phyloP scores from a whole-genome alignment of 1,284 basidiomycete species.

The Ceratobasidium sp. region DNA sequence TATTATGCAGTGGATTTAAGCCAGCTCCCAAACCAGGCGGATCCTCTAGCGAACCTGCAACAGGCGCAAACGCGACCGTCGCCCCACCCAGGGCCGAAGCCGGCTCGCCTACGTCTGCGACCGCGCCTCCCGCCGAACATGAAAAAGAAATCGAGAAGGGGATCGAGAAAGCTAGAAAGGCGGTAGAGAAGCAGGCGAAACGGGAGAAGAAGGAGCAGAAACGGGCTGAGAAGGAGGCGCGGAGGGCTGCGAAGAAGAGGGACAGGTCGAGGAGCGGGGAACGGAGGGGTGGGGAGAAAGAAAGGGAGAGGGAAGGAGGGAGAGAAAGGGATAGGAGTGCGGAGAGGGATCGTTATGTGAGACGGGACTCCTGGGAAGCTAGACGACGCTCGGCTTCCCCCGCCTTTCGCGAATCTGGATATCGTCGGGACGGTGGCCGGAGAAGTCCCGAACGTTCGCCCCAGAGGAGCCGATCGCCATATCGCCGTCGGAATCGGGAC shows the following conservation, averaged over 20 bases:
- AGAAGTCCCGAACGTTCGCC: conserved; percentile 13
- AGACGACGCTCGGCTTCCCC: conserved; percentile 33
- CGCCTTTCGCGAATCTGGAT: conserved; percentile 6
- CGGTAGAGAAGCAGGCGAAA: conserved; percentile 54
- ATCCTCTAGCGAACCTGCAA: conserved; percentile 22
- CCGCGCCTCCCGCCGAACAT: conserved; percentile 50
- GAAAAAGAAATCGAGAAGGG: conserved; percentile 55
- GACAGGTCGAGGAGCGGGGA: conserved; percentile 7
- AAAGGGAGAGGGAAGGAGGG: neutral
- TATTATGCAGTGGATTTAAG: conserved; percentile 55
- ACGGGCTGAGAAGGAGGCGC: conserved; percentile 67
- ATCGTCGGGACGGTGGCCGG: conserved; percentile 24
- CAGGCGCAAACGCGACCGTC: conserved; percentile 38
- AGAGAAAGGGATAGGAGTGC: conserved; percentile 3
- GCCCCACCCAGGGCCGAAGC: conserved; percentile 23
- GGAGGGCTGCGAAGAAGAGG: conserved; percentile 66
- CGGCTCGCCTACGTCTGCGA: conserved; percentile 48
- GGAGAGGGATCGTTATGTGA: conserved; percentile 49
- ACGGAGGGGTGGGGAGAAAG: neutral
- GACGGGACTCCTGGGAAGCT: conserved; percentile 16
- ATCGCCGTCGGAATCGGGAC: conserved; percentile 13
- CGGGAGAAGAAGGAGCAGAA: conserved; percentile 65
- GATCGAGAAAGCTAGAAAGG: conserved; percentile 54
- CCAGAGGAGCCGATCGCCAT: conserved; percentile 25
- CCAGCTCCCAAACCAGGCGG: conserved; percentile 49